Evolutionary conservation across 148 eudicot genomes (phyloP).

Genomic region (Gaultheria prostrata): DNA sequence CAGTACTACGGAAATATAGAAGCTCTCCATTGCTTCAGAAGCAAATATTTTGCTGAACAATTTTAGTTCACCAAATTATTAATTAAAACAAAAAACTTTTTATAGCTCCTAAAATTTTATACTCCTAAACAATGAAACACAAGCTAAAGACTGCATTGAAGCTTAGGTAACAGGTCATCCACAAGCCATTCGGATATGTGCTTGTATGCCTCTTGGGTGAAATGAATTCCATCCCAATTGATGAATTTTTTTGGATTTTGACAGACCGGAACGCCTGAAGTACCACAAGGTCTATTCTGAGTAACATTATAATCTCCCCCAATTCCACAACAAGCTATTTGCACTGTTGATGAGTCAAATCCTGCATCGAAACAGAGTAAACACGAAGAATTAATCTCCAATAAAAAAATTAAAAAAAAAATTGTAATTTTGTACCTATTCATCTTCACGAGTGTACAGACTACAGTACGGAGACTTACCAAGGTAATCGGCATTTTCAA

Average conservation of each 20-base stretch:
- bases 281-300: background rate
- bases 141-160: too few species aligned
- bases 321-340: constrained; percentile 15
- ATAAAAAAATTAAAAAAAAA: too few species aligned
- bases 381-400: background rate
- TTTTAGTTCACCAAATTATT: too few species aligned
- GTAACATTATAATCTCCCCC: constrained; percentile 10
- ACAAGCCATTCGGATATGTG: too few species aligned
- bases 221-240: constrained; percentile 1
- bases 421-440: background rate
- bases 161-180: too few species aligned
- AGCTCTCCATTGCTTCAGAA: too few species aligned
- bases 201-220: too few species aligned
- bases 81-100: too few species aligned
- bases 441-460: background rate
- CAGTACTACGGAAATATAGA: too few species aligned
- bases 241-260: background rate
- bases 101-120: too few species aligned
- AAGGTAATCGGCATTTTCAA: background rate
- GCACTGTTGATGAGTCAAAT: background rate
- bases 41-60: too few species aligned
- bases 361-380: background rate
- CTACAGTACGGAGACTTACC: background rate
- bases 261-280: background rate
- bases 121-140: too few species aligned